Evolutionary conservation across 2,329 filamentous ascomycete species (phyloP).

Genomic region (Penicillium fuscoglaucum): DNA sequence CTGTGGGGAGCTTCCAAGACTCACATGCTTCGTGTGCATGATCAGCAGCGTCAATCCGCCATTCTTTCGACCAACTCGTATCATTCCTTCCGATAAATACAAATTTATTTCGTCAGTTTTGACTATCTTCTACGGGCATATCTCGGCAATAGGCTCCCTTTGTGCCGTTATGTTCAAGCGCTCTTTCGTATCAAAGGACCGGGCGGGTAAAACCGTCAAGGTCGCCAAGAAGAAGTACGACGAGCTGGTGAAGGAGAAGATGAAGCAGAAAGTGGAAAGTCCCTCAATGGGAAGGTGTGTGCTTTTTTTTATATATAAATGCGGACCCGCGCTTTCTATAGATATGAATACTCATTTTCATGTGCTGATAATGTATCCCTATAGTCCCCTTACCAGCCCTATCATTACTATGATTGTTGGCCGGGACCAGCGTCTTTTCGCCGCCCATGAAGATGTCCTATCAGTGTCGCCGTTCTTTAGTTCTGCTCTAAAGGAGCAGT

Average conservation of each 20-base stretch:
- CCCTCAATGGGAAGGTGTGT: conserved; percentile 52
- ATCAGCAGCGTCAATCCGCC: conserved; percentile 47
- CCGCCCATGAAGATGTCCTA: conserved; percentile 90
- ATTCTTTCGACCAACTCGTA: conserved; percentile 37
- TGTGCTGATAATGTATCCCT: conserved; percentile 18
- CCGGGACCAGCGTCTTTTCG: conserved; percentile 82
- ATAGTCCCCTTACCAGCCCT: conserved; percentile 60
- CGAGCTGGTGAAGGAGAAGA: conserved; percentile 80
- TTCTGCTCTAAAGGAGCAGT: conserved; percentile 68
- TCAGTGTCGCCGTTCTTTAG: conserved; percentile 82
- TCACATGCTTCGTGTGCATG: conserved; percentile 53
- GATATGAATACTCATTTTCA: not conserved
- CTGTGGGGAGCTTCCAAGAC: conserved; percentile 53
- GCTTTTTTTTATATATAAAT: not conserved
- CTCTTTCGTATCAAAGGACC: conserved; percentile 80
- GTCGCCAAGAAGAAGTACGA: conserved; percentile 71
- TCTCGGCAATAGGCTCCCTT: conserved; percentile 25
- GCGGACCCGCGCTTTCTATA: not conserved
- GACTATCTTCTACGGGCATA: conserved; percentile 50
- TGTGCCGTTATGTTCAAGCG: conserved; percentile 80
- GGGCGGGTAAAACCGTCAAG: conserved; percentile 85
- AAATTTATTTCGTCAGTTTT: conserved; percentile 40
- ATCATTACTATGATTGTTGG: conserved; percentile 88
- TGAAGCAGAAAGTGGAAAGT: conserved; percentile 77
- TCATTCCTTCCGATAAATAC: conserved; percentile 44